These are phyloP conservation scores for Mesotaenium endlicherianum DNA, from an alignment of 139 green algal genomes.

Conservation along the genomic window DNA sequence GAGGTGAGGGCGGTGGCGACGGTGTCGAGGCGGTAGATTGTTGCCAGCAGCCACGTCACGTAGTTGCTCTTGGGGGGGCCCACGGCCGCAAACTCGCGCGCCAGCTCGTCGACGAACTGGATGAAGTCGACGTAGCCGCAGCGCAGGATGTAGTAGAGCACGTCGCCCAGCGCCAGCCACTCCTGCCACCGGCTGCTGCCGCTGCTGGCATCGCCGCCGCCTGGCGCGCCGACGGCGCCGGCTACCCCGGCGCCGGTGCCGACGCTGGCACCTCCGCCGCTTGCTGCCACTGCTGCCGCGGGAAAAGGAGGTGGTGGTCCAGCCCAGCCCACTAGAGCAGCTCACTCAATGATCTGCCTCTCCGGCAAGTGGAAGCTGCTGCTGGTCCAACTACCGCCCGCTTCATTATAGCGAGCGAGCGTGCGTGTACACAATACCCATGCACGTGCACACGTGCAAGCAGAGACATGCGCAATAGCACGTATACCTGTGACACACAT, in stretches of 20 bases:
- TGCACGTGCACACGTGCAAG: too few relatives aligned
- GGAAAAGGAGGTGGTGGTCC: neutral
- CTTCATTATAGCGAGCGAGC: too few relatives aligned
- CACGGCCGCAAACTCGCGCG: neutral
- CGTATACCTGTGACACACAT: too few relatives aligned
- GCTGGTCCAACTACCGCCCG: too few relatives aligned
- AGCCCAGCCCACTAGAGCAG: neutral
- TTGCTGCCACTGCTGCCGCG: neutral
- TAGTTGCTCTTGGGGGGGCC: neutral
- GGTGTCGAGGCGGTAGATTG: conserved; percentile 16
- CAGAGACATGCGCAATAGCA: too few relatives aligned
- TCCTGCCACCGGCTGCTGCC: conserved; percentile 23
- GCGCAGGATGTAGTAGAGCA: conserved; percentile 32
- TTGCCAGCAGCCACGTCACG: conserved; percentile 29
- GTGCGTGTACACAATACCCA: too few relatives aligned
- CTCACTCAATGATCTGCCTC: neutral
- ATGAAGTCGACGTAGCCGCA: conserved; percentile 31
- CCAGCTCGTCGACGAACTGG: conserved; percentile 5
- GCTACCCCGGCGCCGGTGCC: neutral
- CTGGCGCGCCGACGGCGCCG: neutral
- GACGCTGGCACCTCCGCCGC: neutral
- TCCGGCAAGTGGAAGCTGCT: neutral
- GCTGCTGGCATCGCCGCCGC: neutral
- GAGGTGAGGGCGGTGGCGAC: neutral
- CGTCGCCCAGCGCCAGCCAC: conserved; percentile 21